Evolutionary conservation across 2,329 filamentous ascomycete species (phyloP).

Genomic region (Westerdykella ornata): DNA sequence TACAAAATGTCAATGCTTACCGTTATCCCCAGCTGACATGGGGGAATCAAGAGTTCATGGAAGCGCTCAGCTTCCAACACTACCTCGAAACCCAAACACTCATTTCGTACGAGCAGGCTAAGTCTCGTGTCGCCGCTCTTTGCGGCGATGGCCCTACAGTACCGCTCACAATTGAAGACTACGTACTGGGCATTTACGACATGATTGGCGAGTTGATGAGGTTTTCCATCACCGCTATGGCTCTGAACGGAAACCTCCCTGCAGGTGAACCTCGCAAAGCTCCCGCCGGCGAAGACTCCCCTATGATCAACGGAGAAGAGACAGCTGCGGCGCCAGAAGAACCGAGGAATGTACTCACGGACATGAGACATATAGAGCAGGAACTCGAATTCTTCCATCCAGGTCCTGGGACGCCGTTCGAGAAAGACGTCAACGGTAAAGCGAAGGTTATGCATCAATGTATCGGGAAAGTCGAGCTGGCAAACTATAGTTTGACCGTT

Average conservation of each 20-base stretch:
- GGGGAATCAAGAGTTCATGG: slow-evolving; percentile 89
- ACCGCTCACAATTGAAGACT: slow-evolving; percentile 70
- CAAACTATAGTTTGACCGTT: slow-evolving; percentile 81
- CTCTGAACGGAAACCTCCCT: slow-evolving; percentile 58
- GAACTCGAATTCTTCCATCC: slow-evolving; percentile 67
- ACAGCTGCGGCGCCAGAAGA: slow-evolving; percentile 18
- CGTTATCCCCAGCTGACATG: slow-evolving; percentile 74
- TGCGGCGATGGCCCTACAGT: slow-evolving; percentile 46
- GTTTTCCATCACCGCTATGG: slow-evolving; percentile 84
- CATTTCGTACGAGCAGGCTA: slow-evolving; percentile 60
- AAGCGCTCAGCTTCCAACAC: slow-evolving; percentile 81
- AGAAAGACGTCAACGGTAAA: slow-evolving; percentile 66
- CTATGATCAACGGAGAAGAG: slow-evolving; percentile 34
- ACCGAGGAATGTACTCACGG: slow-evolving; percentile 63
- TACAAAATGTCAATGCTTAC: slow-evolving; percentile 71
- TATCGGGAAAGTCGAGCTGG: slow-evolving; percentile 87
- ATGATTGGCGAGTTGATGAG: slow-evolving; percentile 95
- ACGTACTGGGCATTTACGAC: slow-evolving; percentile 85
- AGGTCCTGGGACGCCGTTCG: slow-evolving; percentile 49
- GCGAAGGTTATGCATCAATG: slow-evolving; percentile 78
- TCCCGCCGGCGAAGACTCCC: slow-evolving; percentile 12
- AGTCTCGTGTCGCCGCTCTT: slow-evolving; percentile 32
- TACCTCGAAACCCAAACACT: slow-evolving; percentile 75
- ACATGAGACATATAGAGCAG: slow-evolving; percentile 71
- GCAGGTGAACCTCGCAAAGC: slow-evolving; percentile 25